phyloP scores from a whole-genome alignment of 106 monocot species.

The Ottelia alismoides region DNA sequence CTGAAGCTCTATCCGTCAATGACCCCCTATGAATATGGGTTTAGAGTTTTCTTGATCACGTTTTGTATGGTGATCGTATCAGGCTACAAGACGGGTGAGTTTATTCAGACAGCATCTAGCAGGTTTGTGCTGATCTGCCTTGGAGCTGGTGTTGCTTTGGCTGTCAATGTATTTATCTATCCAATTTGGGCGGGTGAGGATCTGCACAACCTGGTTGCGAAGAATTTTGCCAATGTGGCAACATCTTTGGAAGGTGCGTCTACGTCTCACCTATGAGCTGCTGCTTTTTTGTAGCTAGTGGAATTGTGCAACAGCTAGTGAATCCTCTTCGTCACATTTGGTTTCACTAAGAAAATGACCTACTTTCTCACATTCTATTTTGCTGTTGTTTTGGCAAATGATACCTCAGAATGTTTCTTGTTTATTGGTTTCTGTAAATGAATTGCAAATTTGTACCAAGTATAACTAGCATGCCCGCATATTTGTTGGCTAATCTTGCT shows the following conservation, averaged over 20 bases:
- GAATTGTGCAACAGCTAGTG: not conserved
- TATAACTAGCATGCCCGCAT: too few relatives aligned
- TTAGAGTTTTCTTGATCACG: conserved; percentile 63
- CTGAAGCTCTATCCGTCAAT: conserved; percentile 74
- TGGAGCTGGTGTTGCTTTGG: conserved; percentile 48
- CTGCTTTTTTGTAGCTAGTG: not conserved
- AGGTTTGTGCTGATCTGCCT: conserved; percentile 61
- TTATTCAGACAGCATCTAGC: conserved; percentile 41
- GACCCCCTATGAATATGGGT: conserved; percentile 62
- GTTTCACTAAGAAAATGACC: too few relatives aligned
- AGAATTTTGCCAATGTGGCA: conserved; percentile 35
- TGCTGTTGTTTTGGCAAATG: too few relatives aligned
- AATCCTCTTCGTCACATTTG: too few relatives aligned
- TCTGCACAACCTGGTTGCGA: conserved; percentile 64
- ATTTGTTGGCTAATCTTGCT: too few relatives aligned
- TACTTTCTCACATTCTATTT: too few relatives aligned
- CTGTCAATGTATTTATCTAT: conserved; percentile 49
- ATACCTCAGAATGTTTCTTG: too few relatives aligned
- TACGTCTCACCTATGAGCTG: not conserved
- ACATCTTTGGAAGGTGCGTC: conserved; percentile 65
- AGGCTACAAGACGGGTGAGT: conserved; percentile 56
- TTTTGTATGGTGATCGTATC: conserved; percentile 66
- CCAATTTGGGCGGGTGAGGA: conserved; percentile 82
- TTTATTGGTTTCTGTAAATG: not conserved
- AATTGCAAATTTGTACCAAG: too few relatives aligned